Conservation (phyloP, 352 stramenopile species). For the Globisporangium parvum region DNA sequence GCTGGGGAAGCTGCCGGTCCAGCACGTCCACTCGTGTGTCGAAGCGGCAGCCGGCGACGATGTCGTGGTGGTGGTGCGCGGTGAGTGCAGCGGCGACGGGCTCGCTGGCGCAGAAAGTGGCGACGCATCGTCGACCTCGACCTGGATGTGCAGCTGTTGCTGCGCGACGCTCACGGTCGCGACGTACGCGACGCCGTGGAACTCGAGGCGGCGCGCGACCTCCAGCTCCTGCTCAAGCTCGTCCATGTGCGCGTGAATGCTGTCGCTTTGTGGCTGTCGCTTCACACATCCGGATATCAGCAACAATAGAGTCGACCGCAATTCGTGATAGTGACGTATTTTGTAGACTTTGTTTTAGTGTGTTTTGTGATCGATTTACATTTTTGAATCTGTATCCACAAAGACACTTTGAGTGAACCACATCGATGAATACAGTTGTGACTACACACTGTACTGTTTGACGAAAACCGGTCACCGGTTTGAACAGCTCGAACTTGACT, state of each 20-base stretch:
- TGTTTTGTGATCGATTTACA: no score
- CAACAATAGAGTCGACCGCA: no score
- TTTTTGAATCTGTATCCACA: no score
- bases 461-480: no score
- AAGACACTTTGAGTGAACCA: no score
- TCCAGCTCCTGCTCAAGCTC: conserved; percentile 44
- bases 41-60: background rate
- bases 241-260: background rate
- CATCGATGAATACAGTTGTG: no score
- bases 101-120: background rate
- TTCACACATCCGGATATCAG: no score
- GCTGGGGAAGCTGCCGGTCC: conserved; percentile 57
- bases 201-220: conserved; percentile 52
- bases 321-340: no score
- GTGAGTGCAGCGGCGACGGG: background rate
- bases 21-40: conserved; percentile 24
- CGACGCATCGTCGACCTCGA: conserved; percentile 45
- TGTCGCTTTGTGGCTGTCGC: background rate
- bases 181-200: conserved; percentile 72
- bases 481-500: no score
- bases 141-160: conserved; percentile 61
- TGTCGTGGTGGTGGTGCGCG: background rate
- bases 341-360: no score
- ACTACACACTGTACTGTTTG: no score
- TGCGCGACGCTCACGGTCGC: conserved; percentile 54